These are phyloP conservation scores for Nephelium lappaceum DNA, from an alignment of 345 rosid species.

Conservation along the genomic window DNA sequence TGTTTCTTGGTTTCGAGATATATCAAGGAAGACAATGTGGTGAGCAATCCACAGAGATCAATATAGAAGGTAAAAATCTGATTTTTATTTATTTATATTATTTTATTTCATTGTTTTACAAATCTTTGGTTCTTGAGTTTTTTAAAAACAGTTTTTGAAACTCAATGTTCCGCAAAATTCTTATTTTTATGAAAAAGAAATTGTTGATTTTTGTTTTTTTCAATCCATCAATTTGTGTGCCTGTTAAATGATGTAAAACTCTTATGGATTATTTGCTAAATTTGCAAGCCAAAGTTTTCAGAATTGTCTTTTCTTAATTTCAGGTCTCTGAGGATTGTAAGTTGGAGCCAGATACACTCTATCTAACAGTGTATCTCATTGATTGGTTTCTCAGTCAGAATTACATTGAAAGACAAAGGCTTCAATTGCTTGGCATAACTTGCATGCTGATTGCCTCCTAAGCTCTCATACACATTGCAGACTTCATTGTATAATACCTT, in stretches of 20 bases:
- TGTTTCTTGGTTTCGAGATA: no score
- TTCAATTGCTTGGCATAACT: constrained; percentile 93
- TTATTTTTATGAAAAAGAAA: no score
- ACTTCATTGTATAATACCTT: constrained; percentile 18
- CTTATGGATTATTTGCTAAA: neutral
- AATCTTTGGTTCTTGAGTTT: no score
- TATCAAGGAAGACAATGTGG: no score
- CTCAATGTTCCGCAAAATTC: no score
- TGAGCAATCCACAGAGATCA: no score
- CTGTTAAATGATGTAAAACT: neutral
- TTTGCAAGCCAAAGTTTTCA: neutral
- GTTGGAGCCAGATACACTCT: constrained; percentile 82
- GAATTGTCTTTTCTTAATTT: constrained; percentile 24
- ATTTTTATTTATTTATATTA: no score
- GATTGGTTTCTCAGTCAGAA: constrained; percentile 77
- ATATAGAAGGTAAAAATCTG: no score
- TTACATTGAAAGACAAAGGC: constrained; percentile 68
- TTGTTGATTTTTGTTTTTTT: no score
- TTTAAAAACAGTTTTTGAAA: no score
- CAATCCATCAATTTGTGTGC: neutral
- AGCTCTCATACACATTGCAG: constrained; percentile 36
- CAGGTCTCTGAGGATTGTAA: constrained; percentile 96
- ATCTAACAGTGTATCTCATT: constrained; percentile 78
- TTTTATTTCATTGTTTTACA: no score
- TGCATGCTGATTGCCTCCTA: constrained; percentile 96